Evolutionary conservation across 108 stramenopile species (phyloP), one percentile per base, ranked within the genome.

Genomic region (Skeletonema potamos): DNA sequence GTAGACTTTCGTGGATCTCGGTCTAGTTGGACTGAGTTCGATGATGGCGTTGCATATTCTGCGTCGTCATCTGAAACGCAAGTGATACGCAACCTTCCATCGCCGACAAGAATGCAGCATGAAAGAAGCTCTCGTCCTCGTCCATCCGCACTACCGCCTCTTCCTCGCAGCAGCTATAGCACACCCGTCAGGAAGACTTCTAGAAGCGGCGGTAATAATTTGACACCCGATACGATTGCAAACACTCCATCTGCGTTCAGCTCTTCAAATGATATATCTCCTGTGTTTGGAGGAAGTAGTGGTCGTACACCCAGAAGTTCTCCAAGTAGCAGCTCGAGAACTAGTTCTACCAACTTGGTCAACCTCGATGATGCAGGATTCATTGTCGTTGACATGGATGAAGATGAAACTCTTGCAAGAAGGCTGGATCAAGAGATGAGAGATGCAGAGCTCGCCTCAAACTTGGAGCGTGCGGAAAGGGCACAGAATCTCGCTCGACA

Each of bases 401-500:
- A 58, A 20, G 73, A 70, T 60, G 74, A 80, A 64, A 60, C 37
- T 12, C 18, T 68, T n/a, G 86, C 86, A 29, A 60, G 81, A 36
- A 58, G 66, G 34, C 61, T 86, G n/a, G 76, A 83, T 30, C 84
- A 87, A 74, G 79, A 87, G 59, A 26, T 85, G 39, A 66, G 30
- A 32, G 84, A 85, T 65, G 86, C 75, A 39, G 84, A 85, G 36
- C 27, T 81, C 43, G 84, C 86, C 41, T 70, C 9, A 39, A 81
- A 28, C 30, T 15, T 61, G 27, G 30, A 72, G 65, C 63, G 43
- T 64, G 43, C 48, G 20, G 36, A 65, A 27, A 27, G 54, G 12
- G 55, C 56, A 9, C 48, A 64, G 27, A 43, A 64, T 46, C 36
- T 64, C n/a, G 29, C 41, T 48, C 43, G 24, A 17, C 27, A 46